A percentile compares a stretch with the other conserved stretches of the same genome.
Evolutionary conservation across 805 yeast species (phyloP).

Genomic region (Wickerhamiella alocasiicola): DNA sequence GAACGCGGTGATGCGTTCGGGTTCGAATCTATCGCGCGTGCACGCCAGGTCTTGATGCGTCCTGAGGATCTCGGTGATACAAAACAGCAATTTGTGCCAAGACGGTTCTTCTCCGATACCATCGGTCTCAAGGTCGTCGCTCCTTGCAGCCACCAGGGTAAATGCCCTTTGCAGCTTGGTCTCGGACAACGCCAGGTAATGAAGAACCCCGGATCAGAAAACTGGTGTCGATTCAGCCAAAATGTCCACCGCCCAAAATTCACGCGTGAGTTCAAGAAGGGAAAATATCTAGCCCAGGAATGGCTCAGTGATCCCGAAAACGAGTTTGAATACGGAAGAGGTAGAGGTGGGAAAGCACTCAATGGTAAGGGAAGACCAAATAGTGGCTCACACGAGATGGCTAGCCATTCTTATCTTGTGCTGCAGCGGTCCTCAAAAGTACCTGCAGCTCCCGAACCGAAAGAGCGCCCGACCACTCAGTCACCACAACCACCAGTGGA

Average conservation of each 20-base stretch:
- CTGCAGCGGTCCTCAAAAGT: slow-evolving; percentile 37
- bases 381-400: slow-evolving; percentile 56
- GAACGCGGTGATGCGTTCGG: slow-evolving; percentile 89
- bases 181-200: slow-evolving; percentile 35
- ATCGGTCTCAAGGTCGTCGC: slow-evolving; percentile 44
- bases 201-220: slow-evolving; percentile 44
- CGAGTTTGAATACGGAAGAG: slow-evolving; percentile 32
- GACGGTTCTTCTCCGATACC: background rate
- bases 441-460: slow-evolving; percentile 12
- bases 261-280: slow-evolving; percentile 74
- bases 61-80: slow-evolving; percentile 38
- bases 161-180: slow-evolving; percentile 74
- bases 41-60: slow-evolving; percentile 79
- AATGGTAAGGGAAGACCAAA: slow-evolving; percentile 71
- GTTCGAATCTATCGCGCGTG: slow-evolving; percentile 77
- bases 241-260: slow-evolving; percentile 66
- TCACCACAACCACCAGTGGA: background rate
- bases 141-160: slow-evolving; percentile 81
- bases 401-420: slow-evolving; percentile 63
- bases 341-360: slow-evolving; percentile 34
- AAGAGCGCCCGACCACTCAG: background rate
- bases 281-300: slow-evolving; percentile 53
- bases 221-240: slow-evolving; percentile 66
- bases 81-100: slow-evolving; percentile 2
- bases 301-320: slow-evolving; percentile 48